phyloP scores from a whole-genome alignment of 2,329 filamentous ascomycete species.

The Fusarium sublunatum region DNA sequence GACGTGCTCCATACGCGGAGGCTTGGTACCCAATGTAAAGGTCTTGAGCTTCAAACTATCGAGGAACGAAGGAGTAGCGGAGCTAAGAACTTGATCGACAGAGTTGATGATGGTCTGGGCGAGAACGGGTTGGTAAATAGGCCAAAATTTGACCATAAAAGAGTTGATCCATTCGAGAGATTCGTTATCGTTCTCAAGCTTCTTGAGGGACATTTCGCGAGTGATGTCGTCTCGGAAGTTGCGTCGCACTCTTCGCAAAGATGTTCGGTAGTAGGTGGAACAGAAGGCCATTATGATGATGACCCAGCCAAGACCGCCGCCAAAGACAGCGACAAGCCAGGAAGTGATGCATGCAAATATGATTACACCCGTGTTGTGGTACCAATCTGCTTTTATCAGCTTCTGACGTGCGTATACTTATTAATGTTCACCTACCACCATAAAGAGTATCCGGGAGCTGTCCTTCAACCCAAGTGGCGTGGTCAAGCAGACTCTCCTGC shows the following conservation, averaged over 20 bases:
- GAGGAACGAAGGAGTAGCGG: constrained; percentile 88
- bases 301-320: constrained; percentile 92
- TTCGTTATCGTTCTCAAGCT: constrained; percentile 89
- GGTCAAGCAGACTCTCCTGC: constrained; percentile 80
- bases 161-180: constrained; percentile 99
- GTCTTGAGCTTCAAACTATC: constrained; percentile 94
- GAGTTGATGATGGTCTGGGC: constrained; percentile 92
- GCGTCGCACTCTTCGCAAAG: constrained; percentile 88
- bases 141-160: constrained; percentile 99
- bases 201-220: constrained; percentile 87
- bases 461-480: constrained; percentile 87
- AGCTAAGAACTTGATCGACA: constrained; percentile 95
- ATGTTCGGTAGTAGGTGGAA: constrained; percentile 96
- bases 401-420: not conserved
- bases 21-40: constrained; percentile 94
- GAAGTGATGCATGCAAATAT: constrained; percentile 90
- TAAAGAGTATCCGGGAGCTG: constrained; percentile 90
- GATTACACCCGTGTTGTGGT: constrained; percentile 95
- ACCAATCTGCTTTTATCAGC: constrained; percentile 78
- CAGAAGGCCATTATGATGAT: constrained; percentile 93
- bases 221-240: constrained; percentile 96
- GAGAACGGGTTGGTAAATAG: constrained; percentile 94
- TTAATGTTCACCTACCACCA: constrained; percentile 69
- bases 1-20: constrained; percentile 95
- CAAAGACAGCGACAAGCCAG: constrained; percentile 89